Percentiles rank a stretch among this genome's conserved stretches.
Conservation (phyloP, 1,284 basidiomycete genomes). For the Ustilago xerochloae region DNA sequence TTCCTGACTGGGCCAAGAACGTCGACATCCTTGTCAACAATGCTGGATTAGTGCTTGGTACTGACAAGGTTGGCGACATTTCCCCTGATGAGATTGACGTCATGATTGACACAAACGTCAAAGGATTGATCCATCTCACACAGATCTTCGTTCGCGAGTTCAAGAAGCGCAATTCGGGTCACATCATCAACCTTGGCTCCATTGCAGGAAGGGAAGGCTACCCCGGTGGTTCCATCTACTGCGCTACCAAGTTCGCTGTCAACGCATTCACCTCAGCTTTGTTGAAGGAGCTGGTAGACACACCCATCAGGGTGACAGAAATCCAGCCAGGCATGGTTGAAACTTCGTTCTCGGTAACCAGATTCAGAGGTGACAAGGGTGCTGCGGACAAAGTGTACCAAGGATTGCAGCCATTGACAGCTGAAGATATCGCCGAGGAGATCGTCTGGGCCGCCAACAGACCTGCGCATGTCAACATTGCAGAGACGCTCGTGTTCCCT, state of each 20-base stretch:
- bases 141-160: conserved; percentile 79
- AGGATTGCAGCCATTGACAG: conserved; percentile 61
- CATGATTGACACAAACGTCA: conserved; percentile 94
- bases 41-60: conserved; percentile 80
- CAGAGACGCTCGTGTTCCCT: conserved; percentile 58
- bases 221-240: conserved; percentile 69
- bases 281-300: conserved; percentile 86
- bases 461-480: conserved; percentile 66
- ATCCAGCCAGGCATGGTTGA: conserved; percentile 81
- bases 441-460: conserved; percentile 94
- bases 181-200: conserved; percentile 95
- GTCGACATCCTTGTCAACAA: conserved; percentile 67
- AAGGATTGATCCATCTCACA: conserved; percentile 85
- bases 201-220: conserved; percentile 92
- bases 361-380: conserved; percentile 54
- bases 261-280: conserved; percentile 86
- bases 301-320: conserved; percentile 70
- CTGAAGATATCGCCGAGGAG: conserved; percentile 79
- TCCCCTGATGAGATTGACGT: conserved; percentile 76
- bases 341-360: conserved; percentile 70
- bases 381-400: conserved; percentile 63
- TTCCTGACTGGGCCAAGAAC: conserved; percentile 62
- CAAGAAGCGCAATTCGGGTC: conserved; percentile 85
- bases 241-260: conserved; percentile 83
- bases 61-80: conserved; percentile 84